Base-by-base conservation (phyloP, 2,329 filamentous ascomycete genomes). In the Golovinomyces cichoracearum region DNA sequence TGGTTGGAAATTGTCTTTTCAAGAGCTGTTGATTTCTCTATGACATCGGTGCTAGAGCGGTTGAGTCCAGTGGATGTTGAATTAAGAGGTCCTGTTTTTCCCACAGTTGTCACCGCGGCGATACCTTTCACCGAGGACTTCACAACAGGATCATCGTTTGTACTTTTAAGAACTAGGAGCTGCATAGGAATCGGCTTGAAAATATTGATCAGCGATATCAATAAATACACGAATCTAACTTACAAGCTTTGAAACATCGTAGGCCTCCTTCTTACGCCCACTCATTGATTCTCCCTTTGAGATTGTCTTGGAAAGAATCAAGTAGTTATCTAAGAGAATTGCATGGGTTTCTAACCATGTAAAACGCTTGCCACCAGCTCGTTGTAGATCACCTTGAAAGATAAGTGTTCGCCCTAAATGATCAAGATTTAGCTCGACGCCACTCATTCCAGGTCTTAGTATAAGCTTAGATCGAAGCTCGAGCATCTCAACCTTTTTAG, bases 131-230 rank as follows among this genome's bases (percentile, higher is more conserved):
- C 70, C 1, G 74, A 70, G 1, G 73, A 78, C 61, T 90, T 93
- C 49, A 86, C 74, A 5, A 95, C 81, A 0, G 90, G 78, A 54
- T 93, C 84, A 54, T 98, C 92, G 55, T 88, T 83, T 55, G 83
- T 79, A 61, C 83, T 93, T 63, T 98, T 92, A 0, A 98, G 69
- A 46, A 93, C 83, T 23, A 98, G 69, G 2, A 98, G 69, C 56
- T 93, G 86, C 88, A 98, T 98, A 0, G 90, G 90, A 53, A 98
- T 94, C 5, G 90, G 90, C 71, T 80, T 49, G 82, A 84, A 68
- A 75, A 49, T 9, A 29, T 51, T 48, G 53, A 58, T 64, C 45
- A 31, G 40, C 33, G 13, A 31, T 15, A 1, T 9, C 13, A 33
- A 15, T 15, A 15, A 26, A 35, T 17, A 4, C 19, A 19, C 23